A percentile compares a stretch with the other conserved stretches of the same genome.
These are phyloP conservation scores for Taphrina wiesneri DNA, from an alignment of 1,139 yeast species.

Conservation along the genomic window DNA sequence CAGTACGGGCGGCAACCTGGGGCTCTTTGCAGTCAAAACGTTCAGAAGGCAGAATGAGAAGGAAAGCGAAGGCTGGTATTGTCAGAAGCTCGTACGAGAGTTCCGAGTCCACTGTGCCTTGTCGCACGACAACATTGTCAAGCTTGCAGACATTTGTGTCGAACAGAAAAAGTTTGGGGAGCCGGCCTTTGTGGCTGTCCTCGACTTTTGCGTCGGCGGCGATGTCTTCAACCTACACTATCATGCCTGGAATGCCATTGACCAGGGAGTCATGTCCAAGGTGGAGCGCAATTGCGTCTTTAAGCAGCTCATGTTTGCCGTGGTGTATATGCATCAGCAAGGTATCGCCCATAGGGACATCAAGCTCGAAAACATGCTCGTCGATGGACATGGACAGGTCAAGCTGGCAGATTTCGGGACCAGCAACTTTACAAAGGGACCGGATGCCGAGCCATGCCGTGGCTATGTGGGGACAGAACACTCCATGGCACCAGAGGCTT, in stretches of 20 bases:
- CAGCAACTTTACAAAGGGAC: constrained; percentile 57
- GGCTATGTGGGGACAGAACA: constrained; percentile 66
- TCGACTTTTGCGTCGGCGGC: constrained; percentile 96
- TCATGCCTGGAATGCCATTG: constrained; percentile 40
- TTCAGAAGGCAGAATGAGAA: constrained; percentile 49
- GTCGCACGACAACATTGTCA: constrained; percentile 67
- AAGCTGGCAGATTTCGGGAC: constrained; percentile 76
- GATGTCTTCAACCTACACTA: constrained; percentile 70
- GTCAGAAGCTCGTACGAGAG: constrained; percentile 71
- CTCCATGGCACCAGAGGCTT: constrained; percentile 88
- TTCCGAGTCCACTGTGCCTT: constrained; percentile 71
- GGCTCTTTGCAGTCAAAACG: constrained; percentile 70
- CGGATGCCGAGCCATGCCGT: constrained; percentile 38
- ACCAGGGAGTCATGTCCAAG: constrained; percentile 43
- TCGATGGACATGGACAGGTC: constrained; percentile 67
- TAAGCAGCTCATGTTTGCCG: constrained; percentile 71
- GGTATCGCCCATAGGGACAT: constrained; percentile 75
- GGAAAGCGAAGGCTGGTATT: constrained; percentile 61
- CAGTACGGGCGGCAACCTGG: constrained; percentile 33
- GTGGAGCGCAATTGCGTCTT: constrained; percentile 62
- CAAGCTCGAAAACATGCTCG: constrained; percentile 68
- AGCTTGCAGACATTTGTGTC: constrained; percentile 59
- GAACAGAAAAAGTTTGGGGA: constrained; percentile 43
- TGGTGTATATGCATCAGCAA: constrained; percentile 67
- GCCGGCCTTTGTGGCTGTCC: constrained; percentile 64